These are phyloP conservation scores for Kernera saxatilis DNA, from an alignment of 345 rosid species.

Conservation along the genomic window DNA sequence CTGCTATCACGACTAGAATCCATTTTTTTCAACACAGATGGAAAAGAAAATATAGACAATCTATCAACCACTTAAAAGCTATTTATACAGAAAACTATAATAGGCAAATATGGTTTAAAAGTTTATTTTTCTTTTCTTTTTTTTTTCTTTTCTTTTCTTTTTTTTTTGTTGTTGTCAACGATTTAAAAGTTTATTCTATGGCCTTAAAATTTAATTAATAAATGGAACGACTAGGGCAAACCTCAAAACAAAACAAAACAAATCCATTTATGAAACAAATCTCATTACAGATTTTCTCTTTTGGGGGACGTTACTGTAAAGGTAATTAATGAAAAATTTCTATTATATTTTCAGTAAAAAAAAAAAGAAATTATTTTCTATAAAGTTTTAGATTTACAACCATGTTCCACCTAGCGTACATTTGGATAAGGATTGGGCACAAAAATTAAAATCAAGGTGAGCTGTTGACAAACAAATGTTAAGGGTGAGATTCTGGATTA, in stretches of 20 bases:
- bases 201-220: not conserved
- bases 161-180: not conserved
- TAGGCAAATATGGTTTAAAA: not conserved
- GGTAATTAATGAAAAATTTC: not conserved
- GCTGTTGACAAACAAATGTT: not conserved
- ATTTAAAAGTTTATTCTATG: not conserved
- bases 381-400: not conserved
- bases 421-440: not conserved
- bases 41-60: not conserved
- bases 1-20: constrained; percentile 18
- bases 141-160: not conserved
- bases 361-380: not conserved
- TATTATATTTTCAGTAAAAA: not conserved
- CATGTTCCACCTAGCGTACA: not conserved
- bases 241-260: not conserved
- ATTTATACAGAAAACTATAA: not conserved
- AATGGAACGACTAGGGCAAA: not conserved
- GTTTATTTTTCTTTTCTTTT: not conserved
- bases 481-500: not conserved
- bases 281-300: constrained; percentile 10
- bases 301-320: constrained; percentile 3
- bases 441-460: not conserved
- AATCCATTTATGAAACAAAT: constrained; percentile 22
- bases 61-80: not conserved
- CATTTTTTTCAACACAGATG: not conserved